These are phyloP conservation scores for Coelastrella sp. DNA, from an alignment of 139 green algal species.

Conservation along the genomic window DNA sequence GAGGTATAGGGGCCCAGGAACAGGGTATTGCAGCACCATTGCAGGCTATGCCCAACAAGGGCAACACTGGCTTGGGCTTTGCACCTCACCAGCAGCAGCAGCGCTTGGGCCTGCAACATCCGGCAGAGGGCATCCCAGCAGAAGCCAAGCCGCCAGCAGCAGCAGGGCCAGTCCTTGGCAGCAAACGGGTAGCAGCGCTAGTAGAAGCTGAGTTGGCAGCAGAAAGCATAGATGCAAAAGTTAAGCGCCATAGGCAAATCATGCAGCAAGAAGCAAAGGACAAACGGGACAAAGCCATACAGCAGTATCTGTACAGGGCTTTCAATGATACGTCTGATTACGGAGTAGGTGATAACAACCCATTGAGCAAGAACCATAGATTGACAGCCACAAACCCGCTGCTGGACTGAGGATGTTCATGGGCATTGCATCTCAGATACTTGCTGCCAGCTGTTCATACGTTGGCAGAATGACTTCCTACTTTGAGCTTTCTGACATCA, in stretches of 20 bases:
- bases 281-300: slow-evolving; percentile 12
- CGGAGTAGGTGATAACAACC: background rate
- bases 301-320: slow-evolving; percentile 22
- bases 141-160: background rate
- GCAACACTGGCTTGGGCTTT: slow-evolving; percentile 49
- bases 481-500: too few species aligned
- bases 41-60: slow-evolving; percentile 11
- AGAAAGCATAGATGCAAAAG: slow-evolving; percentile 30
- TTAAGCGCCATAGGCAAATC: slow-evolving; percentile 26
- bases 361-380: background rate
- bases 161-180: slow-evolving; percentile 21
- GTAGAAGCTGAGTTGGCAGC: slow-evolving; percentile 36
- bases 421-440: background rate
- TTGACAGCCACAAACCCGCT: slow-evolving; percentile 24
- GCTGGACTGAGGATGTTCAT: background rate
- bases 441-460: background rate
- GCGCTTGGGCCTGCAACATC: background rate
- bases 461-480: too few species aligned
- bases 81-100: slow-evolving; percentile 23
- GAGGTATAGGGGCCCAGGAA: slow-evolving; percentile 59
- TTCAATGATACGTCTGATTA: slow-evolving; percentile 19
- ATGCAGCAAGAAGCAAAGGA: slow-evolving; percentile 28
- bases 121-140: background rate
- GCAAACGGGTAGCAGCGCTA: slow-evolving; percentile 30
- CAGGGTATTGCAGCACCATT: slow-evolving; percentile 57